phyloP scores from a whole-genome alignment of 179 eudicot genomes.

The Amaranthus tricolor region DNA sequence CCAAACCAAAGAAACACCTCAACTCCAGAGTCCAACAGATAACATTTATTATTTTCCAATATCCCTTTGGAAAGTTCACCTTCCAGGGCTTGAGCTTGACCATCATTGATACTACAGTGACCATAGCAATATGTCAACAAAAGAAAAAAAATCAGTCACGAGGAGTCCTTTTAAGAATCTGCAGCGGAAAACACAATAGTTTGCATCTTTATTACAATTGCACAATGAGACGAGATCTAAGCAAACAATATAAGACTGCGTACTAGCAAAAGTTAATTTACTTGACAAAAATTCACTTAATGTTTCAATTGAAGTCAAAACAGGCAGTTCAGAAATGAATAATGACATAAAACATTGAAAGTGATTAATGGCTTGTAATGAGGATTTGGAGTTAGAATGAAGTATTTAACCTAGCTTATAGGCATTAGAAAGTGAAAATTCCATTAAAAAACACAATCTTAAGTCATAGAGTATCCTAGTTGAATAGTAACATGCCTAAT shows the following conservation, averaged over 20 bases:
- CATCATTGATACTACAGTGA: constrained; percentile 65
- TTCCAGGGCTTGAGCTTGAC: constrained; percentile 52
- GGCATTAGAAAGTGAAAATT: not conserved
- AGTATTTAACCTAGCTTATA: not conserved
- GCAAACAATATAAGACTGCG: not conserved
- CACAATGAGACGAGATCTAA: not conserved
- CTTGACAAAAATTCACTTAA: not conserved
- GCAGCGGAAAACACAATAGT: not conserved
- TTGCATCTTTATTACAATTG: not conserved
- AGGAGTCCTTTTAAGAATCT: not conserved
- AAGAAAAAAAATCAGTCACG: not conserved
- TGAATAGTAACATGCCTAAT: no score
- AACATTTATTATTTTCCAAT: constrained; percentile 82
- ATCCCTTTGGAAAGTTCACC: constrained; percentile 84
- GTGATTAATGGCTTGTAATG: not conserved
- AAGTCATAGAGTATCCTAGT: no score
- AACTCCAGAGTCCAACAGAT: constrained; percentile 83
- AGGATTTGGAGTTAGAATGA: not conserved
- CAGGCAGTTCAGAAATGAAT: not conserved
- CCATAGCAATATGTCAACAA: constrained; percentile 22
- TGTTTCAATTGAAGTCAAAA: not conserved
- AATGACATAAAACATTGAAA: no score
- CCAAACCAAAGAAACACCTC: constrained; percentile 96
- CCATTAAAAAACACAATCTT: not conserved
- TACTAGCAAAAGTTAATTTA: not conserved